phyloP scores from a whole-genome alignment of 345 rosid genomes.

The Odontarrhena argentea region DNA sequence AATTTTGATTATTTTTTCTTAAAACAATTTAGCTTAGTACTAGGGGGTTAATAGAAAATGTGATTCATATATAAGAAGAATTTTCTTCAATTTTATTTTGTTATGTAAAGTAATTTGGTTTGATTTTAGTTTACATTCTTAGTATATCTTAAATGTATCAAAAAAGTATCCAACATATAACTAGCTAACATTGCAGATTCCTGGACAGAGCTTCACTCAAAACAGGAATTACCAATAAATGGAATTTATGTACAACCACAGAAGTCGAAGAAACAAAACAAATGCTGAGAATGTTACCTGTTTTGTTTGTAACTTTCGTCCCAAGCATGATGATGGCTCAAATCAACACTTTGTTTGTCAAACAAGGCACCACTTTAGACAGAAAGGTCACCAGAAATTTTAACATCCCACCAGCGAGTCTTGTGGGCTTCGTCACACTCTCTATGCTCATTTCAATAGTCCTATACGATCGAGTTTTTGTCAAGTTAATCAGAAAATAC shows the following conservation, averaged over 20 bases:
- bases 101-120: not conserved
- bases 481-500: slow-evolving; percentile 46
- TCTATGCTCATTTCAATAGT: slow-evolving; percentile 61
- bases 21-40: too few relatives aligned
- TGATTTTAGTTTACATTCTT: not conserved
- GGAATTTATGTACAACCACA: slow-evolving; percentile 73
- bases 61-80: not conserved
- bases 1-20: too few relatives aligned
- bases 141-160: not conserved
- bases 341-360: slow-evolving; percentile 70
- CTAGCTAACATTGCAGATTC: slow-evolving; percentile 35
- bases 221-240: slow-evolving; percentile 54
- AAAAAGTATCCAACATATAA: slow-evolving; percentile 4
- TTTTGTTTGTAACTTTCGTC: slow-evolving; percentile 65
- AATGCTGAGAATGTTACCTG: slow-evolving; percentile 88
- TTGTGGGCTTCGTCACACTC: slow-evolving; percentile 64
- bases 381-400: slow-evolving; percentile 50
- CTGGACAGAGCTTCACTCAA: slow-evolving; percentile 69
- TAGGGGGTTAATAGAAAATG: not conserved
- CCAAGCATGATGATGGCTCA: slow-evolving; percentile 89
- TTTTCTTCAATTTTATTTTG: not conserved
- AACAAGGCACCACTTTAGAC: slow-evolving; percentile 91
- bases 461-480: slow-evolving; percentile 56
- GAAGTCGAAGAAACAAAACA: slow-evolving; percentile 98
- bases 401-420: slow-evolving; percentile 71